Conservation (phyloP, 1,284 basidiomycete species). For the Rhodotorula sp. region DNA sequence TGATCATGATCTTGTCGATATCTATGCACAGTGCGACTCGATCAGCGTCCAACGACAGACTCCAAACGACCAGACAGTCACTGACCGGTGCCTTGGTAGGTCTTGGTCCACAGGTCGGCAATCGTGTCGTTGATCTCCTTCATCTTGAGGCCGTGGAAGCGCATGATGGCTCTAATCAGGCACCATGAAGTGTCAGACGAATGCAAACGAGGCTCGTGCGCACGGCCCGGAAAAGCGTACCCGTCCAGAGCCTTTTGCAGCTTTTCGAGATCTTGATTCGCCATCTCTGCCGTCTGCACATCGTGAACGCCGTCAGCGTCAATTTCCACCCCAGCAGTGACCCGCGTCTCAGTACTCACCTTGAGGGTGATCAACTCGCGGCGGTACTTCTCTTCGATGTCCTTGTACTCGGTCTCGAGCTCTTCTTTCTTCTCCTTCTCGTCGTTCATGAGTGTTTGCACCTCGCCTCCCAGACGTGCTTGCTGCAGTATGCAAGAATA, state of each 20-base stretch:
- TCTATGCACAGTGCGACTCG: constrained; percentile 56
- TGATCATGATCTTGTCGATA: constrained; percentile 95
- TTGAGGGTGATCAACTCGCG: constrained; percentile 93
- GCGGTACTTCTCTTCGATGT: constrained; percentile 79
- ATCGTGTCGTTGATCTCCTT: constrained; percentile 98
- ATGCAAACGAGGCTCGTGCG: background rate
- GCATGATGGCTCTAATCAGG: constrained; percentile 74
- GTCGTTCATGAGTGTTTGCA: constrained; percentile 70
- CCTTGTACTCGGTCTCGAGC: constrained; percentile 75
- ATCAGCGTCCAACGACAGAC: background rate
- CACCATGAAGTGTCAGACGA: background rate
- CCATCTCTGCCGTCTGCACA: constrained; percentile 82
- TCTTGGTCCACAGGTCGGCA: constrained; percentile 95
- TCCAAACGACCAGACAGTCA: background rate
- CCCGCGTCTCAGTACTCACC: constrained; percentile 53
- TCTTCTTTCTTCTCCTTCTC: constrained; percentile 68
- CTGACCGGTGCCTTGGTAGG: constrained; percentile 94
- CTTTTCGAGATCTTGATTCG: constrained; percentile 92
- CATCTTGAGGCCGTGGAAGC: constrained; percentile 98
- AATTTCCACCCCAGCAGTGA: constrained; percentile 13
- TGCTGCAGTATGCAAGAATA: constrained; percentile 57
- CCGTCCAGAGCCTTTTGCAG: constrained; percentile 93
- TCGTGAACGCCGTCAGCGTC: background rate
- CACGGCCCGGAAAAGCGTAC: constrained; percentile 54
- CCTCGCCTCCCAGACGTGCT: constrained; percentile 74